These are phyloP conservation scores for Pleurotus platypus DNA, from an alignment of 768 basidiomycete species.

Conservation along the genomic window DNA sequence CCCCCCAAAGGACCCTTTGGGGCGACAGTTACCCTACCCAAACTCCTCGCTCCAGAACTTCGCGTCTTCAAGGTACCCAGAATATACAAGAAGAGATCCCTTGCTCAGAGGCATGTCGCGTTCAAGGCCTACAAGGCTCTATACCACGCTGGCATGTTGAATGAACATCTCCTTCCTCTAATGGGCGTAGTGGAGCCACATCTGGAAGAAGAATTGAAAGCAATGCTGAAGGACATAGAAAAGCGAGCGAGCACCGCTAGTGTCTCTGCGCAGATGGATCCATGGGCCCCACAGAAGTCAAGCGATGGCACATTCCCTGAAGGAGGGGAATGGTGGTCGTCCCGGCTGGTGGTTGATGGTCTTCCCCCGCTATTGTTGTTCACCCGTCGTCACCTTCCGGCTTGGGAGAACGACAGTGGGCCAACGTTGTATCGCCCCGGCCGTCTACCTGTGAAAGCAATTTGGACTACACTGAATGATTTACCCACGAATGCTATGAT, in stretches of 20 bases:
- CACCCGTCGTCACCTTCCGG: slow-evolving; percentile 36
- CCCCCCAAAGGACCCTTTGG: slow-evolving; percentile 53
- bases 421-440: slow-evolving; percentile 47
- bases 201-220: slow-evolving; percentile 59
- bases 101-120: slow-evolving; percentile 67
- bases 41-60: slow-evolving; percentile 43
- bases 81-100: slow-evolving; percentile 50
- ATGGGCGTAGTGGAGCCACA: slow-evolving; percentile 50
- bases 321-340: slow-evolving; percentile 45
- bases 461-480: slow-evolving; percentile 13
- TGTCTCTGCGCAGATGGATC: slow-evolving; percentile 62
- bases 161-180: slow-evolving; percentile 68
- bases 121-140: slow-evolving; percentile 66
- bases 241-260: slow-evolving; percentile 53
- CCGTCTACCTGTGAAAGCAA: slow-evolving; percentile 21
- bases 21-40: slow-evolving; percentile 62
- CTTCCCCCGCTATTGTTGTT: slow-evolving; percentile 48
- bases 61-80: slow-evolving; percentile 48
- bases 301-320: neutral
- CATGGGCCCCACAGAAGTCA: slow-evolving; percentile 43
- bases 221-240: slow-evolving; percentile 60
- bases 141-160: slow-evolving; percentile 56
- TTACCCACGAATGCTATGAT: slow-evolving; percentile 17
- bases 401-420: slow-evolving; percentile 31
- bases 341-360: slow-evolving; percentile 45